These are phyloP conservation scores for Fusarium sulawesiense DNA, from an alignment of 2,329 filamentous ascomycete species.

Conservation along the genomic window DNA sequence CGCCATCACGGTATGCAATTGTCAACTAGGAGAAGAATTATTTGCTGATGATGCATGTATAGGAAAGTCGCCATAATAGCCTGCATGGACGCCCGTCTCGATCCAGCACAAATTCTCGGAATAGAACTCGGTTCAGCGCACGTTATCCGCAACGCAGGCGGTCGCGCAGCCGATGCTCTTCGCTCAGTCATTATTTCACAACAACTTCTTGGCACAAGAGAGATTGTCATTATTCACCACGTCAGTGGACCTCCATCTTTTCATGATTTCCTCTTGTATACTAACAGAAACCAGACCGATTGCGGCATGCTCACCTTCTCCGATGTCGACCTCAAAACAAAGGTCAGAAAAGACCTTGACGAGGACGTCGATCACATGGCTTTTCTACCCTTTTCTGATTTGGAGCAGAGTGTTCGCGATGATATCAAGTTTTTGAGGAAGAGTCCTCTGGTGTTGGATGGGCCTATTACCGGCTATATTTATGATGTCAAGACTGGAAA, in stretches of 20 bases:
- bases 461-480: conserved; percentile 77
- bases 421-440: conserved; percentile 73
- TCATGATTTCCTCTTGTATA: too few species aligned
- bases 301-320: conserved; percentile 73
- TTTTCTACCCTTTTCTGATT: conserved; percentile 74
- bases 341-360: conserved; percentile 70
- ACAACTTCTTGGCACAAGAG: conserved; percentile 79
- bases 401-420: conserved; percentile 72
- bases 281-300: conserved; percentile 47
- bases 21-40: background rate
- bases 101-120: conserved; percentile 58
- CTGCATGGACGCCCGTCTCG: conserved; percentile 83
- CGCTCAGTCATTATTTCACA: conserved; percentile 82
- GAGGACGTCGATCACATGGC: conserved; percentile 63
- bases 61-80: conserved; percentile 64
- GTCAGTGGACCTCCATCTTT: too few species aligned
- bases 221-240: conserved; percentile 71
- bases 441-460: conserved; percentile 70
- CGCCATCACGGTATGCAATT: conserved; percentile 36
- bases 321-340: conserved; percentile 64
- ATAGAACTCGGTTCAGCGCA: conserved; percentile 73
- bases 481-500: conserved; percentile 82
- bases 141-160: conserved; percentile 81
- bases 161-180: conserved; percentile 73
- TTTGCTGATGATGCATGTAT: background rate